These are phyloP conservation scores for Pythium guiyangense DNA, from an alignment of 352 stramenopile species.

Conservation along the genomic window DNA sequence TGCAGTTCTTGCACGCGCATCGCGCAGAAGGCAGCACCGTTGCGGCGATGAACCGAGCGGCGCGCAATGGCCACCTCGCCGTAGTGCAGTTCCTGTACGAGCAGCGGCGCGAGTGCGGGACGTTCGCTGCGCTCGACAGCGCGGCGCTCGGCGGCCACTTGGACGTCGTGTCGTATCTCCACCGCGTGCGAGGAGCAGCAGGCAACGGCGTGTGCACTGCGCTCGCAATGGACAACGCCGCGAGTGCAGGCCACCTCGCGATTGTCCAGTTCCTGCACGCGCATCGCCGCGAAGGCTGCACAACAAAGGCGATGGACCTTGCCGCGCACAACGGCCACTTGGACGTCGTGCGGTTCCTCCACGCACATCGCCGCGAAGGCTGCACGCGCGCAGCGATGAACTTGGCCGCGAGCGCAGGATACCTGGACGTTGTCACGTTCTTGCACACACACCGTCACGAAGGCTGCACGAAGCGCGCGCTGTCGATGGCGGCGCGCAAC, in stretches of 20 bases:
- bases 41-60: not conserved
- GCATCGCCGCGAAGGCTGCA: slow-evolving; percentile 9
- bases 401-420: slow-evolving; percentile 5
- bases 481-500: too few relatives aligned
- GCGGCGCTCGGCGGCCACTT: too few relatives aligned
- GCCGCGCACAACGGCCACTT: slow-evolving; percentile 2
- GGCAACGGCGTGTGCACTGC: too few relatives aligned
- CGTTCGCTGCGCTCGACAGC: too few relatives aligned
- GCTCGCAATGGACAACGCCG: too few relatives aligned
- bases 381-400: slow-evolving; percentile 8
- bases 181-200: too few relatives aligned
- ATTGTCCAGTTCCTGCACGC: slow-evolving; percentile 8
- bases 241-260: too few relatives aligned
- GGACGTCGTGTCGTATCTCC: too few relatives aligned
- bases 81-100: not conserved
- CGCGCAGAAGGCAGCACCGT: not conserved
- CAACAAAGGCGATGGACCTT: slow-evolving; percentile 6
- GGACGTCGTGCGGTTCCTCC: slow-evolving; percentile 9
- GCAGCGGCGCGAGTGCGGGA: too few relatives aligned
- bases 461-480: too few relatives aligned
- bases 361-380: slow-evolving; percentile 4
- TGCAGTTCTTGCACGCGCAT: slow-evolving; percentile 1
- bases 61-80: slow-evolving; percentile 1
- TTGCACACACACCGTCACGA: too few relatives aligned
- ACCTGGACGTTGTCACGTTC: not conserved